These are phyloP conservation scores for Colletotrichum trifolii DNA, from an alignment of 2,329 filamentous ascomycete genomes.

Conservation along the genomic window DNA sequence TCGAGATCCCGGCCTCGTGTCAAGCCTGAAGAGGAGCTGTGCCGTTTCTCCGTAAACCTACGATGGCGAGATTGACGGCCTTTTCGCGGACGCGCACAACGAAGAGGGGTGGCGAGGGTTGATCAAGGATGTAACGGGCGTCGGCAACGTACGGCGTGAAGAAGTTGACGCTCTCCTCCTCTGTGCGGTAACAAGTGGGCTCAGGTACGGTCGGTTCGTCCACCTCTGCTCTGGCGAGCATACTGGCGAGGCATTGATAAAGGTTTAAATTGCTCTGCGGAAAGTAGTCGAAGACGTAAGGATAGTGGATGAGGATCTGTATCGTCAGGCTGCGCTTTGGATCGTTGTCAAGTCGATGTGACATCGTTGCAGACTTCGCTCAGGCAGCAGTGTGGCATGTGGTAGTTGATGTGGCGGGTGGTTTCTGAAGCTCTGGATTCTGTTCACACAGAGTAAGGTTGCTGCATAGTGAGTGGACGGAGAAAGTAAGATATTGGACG, in stretches of 20 bases:
- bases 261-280: too few relatives aligned
- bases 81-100: slow-evolving; percentile 5
- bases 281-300: too few relatives aligned
- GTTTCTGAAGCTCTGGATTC: too few relatives aligned
- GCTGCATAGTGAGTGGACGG: too few relatives aligned
- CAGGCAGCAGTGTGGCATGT: neutral
- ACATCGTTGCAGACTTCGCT: neutral
- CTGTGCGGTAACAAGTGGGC: neutral
- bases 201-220: too few relatives aligned
- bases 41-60: neutral
- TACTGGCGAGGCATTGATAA: too few relatives aligned
- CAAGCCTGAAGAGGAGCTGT: slow-evolving; percentile 8
- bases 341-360: neutral
- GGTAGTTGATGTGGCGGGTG: neutral
- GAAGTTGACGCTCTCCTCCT: slow-evolving; percentile 1
- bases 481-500: too few relatives aligned
- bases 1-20: slow-evolving; percentile 1
- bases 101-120: slow-evolving; percentile 2
- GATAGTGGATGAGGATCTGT: too few relatives aligned
- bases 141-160: slow-evolving; percentile 17
- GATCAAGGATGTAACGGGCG: slow-evolving; percentile 4
- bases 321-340: too few relatives aligned
- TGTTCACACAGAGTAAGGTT: too few relatives aligned
- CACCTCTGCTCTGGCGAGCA: too few relatives aligned
- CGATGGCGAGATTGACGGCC: neutral